Percentiles rank a stretch among this genome's conserved stretches.
phyloP scores from a whole-genome alignment of 1,139 yeast genomes.

The Arxiozyma slooffiae region DNA sequence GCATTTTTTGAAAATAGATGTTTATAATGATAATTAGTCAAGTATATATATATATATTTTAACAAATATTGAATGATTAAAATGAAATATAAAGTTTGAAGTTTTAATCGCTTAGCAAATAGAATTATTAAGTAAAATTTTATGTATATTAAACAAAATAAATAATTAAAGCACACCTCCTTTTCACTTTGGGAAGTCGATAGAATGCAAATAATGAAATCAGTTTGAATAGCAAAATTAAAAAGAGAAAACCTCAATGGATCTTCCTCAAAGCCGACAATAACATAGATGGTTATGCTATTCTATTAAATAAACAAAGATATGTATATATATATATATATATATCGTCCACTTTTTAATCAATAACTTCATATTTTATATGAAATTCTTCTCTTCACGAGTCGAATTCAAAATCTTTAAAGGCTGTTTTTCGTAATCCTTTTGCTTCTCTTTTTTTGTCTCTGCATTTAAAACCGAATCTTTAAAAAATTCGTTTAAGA shows the following conservation, averaged over 20 bases:
- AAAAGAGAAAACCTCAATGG: neutral
- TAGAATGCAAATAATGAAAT: neutral
- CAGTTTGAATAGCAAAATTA: neutral
- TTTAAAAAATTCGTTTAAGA: neutral
- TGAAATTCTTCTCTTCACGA: neutral
- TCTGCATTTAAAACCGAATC: neutral
- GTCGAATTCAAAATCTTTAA: neutral
- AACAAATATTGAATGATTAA: too few species aligned
- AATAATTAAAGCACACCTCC: neutral
- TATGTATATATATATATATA: neutral
- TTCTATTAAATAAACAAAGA: neutral
- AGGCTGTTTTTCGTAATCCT: too few species aligned
- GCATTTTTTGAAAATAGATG: slow-evolving; percentile 43
- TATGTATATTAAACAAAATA: too few species aligned
- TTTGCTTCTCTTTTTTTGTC: neutral
- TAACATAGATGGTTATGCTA: neutral
- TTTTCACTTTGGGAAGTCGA: neutral
- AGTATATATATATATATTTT: too few species aligned
- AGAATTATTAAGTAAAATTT: too few species aligned
- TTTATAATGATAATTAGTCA: neutral
- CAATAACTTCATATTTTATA: too few species aligned
- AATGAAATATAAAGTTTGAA: too few species aligned
- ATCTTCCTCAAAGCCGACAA: neutral
- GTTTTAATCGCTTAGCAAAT: too few species aligned
- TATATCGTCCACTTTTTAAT: too few species aligned